phyloP scores from a whole-genome alignment of 129 eudicot genomes.

The Pseudognaphalium luteoalbum region DNA sequence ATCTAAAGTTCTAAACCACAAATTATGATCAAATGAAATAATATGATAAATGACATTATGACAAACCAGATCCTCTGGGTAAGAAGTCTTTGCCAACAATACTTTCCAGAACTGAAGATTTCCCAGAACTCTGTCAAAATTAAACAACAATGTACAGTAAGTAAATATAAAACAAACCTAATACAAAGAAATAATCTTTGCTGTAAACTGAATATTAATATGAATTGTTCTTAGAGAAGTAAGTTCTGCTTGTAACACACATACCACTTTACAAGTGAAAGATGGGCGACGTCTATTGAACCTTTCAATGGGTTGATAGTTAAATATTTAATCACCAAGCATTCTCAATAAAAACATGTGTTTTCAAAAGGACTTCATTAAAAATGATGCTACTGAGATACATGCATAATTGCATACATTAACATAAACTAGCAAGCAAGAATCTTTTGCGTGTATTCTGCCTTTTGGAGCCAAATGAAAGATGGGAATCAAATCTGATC shows the following conservation, averaged over 20 bases:
- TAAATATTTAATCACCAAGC: neutral
- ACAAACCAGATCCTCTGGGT: slow-evolving; percentile 49
- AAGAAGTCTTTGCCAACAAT: slow-evolving; percentile 46
- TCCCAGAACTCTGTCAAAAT: slow-evolving; percentile 44
- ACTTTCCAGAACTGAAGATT: slow-evolving; percentile 44
- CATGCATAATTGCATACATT: slow-evolving; percentile 11
- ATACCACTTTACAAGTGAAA: slow-evolving; percentile 1
- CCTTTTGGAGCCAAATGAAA: slow-evolving; percentile 13
- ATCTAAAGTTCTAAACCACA: neutral
- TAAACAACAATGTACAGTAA: neutral
- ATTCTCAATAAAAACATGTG: neutral
- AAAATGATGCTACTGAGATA: neutral
- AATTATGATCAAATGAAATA: neutral
- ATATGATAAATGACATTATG: neutral
- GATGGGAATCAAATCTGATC: slow-evolving; percentile 6
- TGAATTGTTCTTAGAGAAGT: neutral
- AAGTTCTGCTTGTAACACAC: neutral
- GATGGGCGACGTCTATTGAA: neutral
- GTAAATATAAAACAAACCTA: slow-evolving; percentile 1
- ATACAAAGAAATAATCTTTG: neutral
- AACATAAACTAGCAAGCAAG: slow-evolving; percentile 11
- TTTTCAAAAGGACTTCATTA: neutral
- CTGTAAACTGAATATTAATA: neutral
- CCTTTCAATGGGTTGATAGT: too few relatives aligned
- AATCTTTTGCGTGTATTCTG: slow-evolving; percentile 10